Percentiles rank a stretch among this genome's conserved stretches.
phyloP scores from a whole-genome alignment of 257 asterid genomes.

The Perilla frutescens region DNA sequence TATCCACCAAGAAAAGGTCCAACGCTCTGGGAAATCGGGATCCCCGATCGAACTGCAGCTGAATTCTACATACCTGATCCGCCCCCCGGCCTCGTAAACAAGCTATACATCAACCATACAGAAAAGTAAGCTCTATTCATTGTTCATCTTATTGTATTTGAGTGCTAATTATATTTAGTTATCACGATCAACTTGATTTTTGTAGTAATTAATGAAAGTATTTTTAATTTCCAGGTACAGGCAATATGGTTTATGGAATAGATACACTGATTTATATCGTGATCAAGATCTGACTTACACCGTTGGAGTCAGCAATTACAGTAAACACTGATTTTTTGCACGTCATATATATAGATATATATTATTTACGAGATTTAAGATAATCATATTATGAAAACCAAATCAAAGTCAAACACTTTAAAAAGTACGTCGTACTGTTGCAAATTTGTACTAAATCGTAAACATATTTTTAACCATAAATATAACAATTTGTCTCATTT shows the following conservation, averaged over 20 bases:
- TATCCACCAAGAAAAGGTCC: constrained; percentile 73
- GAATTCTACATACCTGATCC: constrained; percentile 69
- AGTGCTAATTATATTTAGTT: too few species aligned
- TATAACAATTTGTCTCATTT: too few species aligned
- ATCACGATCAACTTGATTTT: too few species aligned
- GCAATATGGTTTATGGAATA: constrained; percentile 72
- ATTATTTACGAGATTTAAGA: too few species aligned
- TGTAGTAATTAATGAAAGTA: too few species aligned
- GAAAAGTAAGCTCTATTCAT: constrained; percentile 43
- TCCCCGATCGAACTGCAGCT: constrained; percentile 66
- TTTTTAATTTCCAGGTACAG: constrained; percentile 42
- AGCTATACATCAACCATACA: constrained; percentile 40
- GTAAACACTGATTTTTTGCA: constrained; percentile 62
- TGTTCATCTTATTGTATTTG: too few species aligned
- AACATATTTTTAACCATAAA: too few species aligned
- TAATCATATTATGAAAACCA: too few species aligned
- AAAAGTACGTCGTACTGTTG: too few species aligned
- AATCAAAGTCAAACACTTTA: too few species aligned
- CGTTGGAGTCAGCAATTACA: constrained; percentile 52
- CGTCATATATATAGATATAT: constrained; percentile 2
- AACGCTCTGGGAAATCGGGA: constrained; percentile 72
- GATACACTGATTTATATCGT: constrained; percentile 59
- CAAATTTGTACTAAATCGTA: too few species aligned
- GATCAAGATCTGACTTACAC: constrained; percentile 49
- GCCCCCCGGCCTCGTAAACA: constrained; percentile 42